phyloP scores from a whole-genome alignment of 2,329 filamentous ascomycete genomes.

The Fusarium papillatum region DNA sequence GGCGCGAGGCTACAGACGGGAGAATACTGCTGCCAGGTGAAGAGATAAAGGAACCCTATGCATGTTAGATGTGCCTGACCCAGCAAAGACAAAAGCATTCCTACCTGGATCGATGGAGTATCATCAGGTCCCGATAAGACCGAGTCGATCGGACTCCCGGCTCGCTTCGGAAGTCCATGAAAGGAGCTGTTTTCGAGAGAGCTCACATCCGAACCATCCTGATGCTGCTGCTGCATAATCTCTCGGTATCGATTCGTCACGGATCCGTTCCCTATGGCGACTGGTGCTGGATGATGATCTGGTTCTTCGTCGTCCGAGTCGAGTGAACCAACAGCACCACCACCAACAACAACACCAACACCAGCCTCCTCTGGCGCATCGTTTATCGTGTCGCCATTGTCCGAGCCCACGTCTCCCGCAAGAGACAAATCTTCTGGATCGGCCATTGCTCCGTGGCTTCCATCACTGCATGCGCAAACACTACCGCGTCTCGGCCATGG shows the following conservation, averaged over 20 bases:
- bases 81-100: constrained; percentile 33
- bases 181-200: constrained; percentile 61
- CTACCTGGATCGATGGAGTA: constrained; percentile 85
- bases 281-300: constrained; percentile 34
- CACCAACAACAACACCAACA: constrained; percentile 28
- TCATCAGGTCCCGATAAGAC: constrained; percentile 84
- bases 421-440: constrained; percentile 61
- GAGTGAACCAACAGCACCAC: constrained; percentile 30
- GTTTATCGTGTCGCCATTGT: constrained; percentile 56
- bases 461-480: constrained; percentile 51
- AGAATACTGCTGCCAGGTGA: constrained; percentile 83
- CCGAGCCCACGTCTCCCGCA: constrained; percentile 53
- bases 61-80: constrained; percentile 42
- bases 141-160: constrained; percentile 78
- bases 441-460: constrained; percentile 60
- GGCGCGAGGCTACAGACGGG: constrained; percentile 76
- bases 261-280: constrained; percentile 38
- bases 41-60: constrained; percentile 71
- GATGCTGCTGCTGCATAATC: constrained; percentile 57
- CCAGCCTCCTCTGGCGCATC: constrained; percentile 33
- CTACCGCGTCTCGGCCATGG: constrained; percentile 44
- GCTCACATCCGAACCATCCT: constrained; percentile 65
- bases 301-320: constrained; percentile 29
- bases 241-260: constrained; percentile 60
- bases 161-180: constrained; percentile 66